These are phyloP conservation scores for Boletus bicolor DNA, from an alignment of 768 basidiomycete genomes.

Conservation along the genomic window DNA sequence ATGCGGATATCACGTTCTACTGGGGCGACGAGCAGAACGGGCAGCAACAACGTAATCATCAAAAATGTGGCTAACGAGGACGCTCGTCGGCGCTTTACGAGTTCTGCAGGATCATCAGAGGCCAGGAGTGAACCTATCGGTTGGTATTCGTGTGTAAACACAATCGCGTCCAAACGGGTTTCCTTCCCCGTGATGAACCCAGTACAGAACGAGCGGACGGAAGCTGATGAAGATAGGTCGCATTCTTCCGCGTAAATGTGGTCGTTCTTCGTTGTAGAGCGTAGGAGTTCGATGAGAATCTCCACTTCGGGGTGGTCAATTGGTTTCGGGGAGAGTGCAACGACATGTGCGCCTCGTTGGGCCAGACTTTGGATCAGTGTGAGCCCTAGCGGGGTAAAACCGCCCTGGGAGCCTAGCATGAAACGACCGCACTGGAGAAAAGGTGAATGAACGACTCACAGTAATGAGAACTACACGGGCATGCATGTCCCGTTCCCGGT, in stretches of 20 bases:
- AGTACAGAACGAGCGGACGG: conserved; percentile 67
- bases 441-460: conserved; percentile 36
- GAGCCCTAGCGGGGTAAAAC: conserved; percentile 69
- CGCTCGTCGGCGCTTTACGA: conserved; percentile 42
- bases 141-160: conserved; percentile 76
- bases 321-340: conserved; percentile 64
- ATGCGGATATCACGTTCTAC: conserved; percentile 90
- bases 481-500: conserved; percentile 72
- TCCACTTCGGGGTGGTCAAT: conserved; percentile 46
- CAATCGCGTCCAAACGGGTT: conserved; percentile 70
- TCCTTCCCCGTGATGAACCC: conserved; percentile 63
- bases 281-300: conserved; percentile 64
- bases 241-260: conserved; percentile 79
- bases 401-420: conserved; percentile 47
- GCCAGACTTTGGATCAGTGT: conserved; percentile 67
- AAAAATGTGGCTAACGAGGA: conserved; percentile 71
- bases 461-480: conserved; percentile 69
- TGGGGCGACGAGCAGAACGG: conserved; percentile 76
- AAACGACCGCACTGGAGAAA: neutral
- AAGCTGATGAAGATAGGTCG: conserved; percentile 61
- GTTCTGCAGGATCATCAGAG: conserved; percentile 26
- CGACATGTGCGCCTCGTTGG: conserved; percentile 72
- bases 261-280: conserved; percentile 68
- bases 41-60: conserved; percentile 74
- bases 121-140: conserved; percentile 52